phyloP scores from a whole-genome alignment of 2,329 filamentous ascomycete species.

The Curvularia eragrostidis region DNA sequence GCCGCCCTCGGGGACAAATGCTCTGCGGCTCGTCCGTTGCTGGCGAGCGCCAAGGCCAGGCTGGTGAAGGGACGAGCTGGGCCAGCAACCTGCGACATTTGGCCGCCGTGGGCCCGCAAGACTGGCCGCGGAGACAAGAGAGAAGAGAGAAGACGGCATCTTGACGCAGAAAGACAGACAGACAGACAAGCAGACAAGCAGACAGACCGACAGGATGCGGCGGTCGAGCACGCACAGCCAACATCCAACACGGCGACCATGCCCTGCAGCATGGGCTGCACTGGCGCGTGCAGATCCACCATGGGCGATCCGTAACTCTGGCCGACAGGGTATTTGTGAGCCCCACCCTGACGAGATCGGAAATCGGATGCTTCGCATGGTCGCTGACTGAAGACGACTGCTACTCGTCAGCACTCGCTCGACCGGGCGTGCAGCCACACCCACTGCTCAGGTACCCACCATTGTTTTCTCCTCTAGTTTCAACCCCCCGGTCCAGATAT shows the following conservation, averaged over 20 bases:
- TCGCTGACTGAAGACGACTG: slow-evolving; percentile 33
- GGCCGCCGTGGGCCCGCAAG: slow-evolving; percentile 33
- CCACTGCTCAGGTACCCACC: slow-evolving; percentile 43
- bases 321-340: slow-evolving; percentile 40
- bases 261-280: slow-evolving; percentile 46
- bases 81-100: slow-evolving; percentile 29
- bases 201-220: slow-evolving; percentile 7
- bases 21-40: slow-evolving; percentile 20
- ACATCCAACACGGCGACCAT: slow-evolving; percentile 26
- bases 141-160: too few species aligned
- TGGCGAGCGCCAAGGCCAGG: slow-evolving; percentile 28
- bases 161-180: too few species aligned
- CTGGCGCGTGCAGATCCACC: slow-evolving; percentile 45
- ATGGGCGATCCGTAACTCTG: slow-evolving; percentile 49
- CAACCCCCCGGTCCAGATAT: slow-evolving; percentile 36
- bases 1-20: slow-evolving; percentile 14
- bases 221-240: slow-evolving; percentile 17
- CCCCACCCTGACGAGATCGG: slow-evolving; percentile 46
- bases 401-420: slow-evolving; percentile 33
- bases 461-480: slow-evolving; percentile 35
- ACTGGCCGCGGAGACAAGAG: too few species aligned
- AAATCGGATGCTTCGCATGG: slow-evolving; percentile 47
- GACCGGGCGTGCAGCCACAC: slow-evolving; percentile 46
- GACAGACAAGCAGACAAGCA: too few species aligned
- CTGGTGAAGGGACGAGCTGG: slow-evolving; percentile 27